phyloP scores from a whole-genome alignment of 169 alveolate genomes.

The Plasmodium adleri region DNA sequence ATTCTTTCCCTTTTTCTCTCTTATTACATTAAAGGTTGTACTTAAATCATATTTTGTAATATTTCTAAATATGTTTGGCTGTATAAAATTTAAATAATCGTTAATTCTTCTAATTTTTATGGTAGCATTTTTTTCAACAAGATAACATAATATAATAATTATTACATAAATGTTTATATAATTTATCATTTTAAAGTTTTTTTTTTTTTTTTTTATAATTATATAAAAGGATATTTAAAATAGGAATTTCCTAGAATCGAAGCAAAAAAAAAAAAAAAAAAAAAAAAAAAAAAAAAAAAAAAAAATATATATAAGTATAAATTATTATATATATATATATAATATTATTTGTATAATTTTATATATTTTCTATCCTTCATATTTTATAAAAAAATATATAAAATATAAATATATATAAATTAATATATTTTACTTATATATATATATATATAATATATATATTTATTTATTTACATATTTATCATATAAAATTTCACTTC shows the following conservation, averaged over 20 bases:
- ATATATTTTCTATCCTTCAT: no score
- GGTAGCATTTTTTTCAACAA: constrained; percentile 25
- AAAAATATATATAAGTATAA: no score
- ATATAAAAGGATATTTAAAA: neutral
- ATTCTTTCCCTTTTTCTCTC: constrained; percentile 16
- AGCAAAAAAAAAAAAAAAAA: neutral
- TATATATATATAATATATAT: no score
- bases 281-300: neutral
- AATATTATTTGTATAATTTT: no score
- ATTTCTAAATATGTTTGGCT: constrained; percentile 16
- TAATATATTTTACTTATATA: no score
- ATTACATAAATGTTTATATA: constrained; percentile 1
- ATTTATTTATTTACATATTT: no score
- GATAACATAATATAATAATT: constrained; percentile 13
- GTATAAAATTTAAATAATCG: constrained; percentile 44
- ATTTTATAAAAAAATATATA: no score
- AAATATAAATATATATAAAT: no score
- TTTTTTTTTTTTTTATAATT: neutral
- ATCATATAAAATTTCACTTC: no score
- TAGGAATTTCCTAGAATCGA: neutral
- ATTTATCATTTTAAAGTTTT: constrained; percentile 33
- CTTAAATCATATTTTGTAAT: constrained; percentile 38
- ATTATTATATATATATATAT: no score
- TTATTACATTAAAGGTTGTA: neutral
- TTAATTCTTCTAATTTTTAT: constrained; percentile 28